Evolutionary conservation across 108 stramenopile species (phyloP).

Genomic region (Cyclotella sp.): DNA sequence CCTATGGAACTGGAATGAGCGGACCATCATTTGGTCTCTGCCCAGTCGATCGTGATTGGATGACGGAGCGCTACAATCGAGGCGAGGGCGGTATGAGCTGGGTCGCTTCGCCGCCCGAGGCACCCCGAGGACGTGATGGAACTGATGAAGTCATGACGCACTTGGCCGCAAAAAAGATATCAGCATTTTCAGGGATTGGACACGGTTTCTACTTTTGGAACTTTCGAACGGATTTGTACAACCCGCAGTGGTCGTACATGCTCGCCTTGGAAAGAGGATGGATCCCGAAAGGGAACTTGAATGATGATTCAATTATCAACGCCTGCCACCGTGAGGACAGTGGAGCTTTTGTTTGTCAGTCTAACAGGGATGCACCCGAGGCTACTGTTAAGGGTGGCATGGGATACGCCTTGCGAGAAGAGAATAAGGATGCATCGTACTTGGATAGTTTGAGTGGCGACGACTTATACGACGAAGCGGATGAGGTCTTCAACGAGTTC

Average conservation of each 20-base stretch:
- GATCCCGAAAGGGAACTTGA: conserved; percentile 79
- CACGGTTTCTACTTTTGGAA: conserved; percentile 96
- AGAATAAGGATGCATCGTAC: conserved; percentile 34
- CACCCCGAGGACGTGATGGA: conserved; percentile 69
- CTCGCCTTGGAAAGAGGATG: conserved; percentile 75
- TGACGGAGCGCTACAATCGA: conserved; percentile 67
- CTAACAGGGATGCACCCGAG: conserved; percentile 61
- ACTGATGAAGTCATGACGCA: conserved; percentile 81
- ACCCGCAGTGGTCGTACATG: conserved; percentile 88
- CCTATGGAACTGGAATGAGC: conserved; percentile 89
- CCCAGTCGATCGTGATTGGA: conserved; percentile 84
- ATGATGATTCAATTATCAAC: conserved; percentile 58
- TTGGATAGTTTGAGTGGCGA: conserved; percentile 55
- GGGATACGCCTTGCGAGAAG: conserved; percentile 50
- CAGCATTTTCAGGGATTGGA: conserved; percentile 80
- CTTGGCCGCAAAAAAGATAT: conserved; percentile 83
- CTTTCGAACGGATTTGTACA: conserved; percentile 90
- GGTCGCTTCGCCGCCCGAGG: conserved; percentile 75
- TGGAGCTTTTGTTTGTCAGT: conserved; percentile 60
- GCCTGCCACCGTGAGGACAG: conserved; percentile 72
- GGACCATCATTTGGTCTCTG: conserved; percentile 80
- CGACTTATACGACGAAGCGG: conserved; percentile 63
- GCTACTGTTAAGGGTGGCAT: conserved; percentile 56
- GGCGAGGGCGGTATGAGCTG: conserved; percentile 68
- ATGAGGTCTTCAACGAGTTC: conserved; percentile 55